These are phyloP conservation scores for Sorghum bicolor DNA, from an alignment of 176 grass and related monocot genomes.

Conservation along the genomic window Sorghum_bicolor_NCBIv3 NC_012879.2:1678501-1679000, in stretches of 20 bases:
- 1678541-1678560: background rate
- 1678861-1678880: no score
- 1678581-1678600: background rate
- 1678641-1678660: background rate
- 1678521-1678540: background rate
- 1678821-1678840: no score
- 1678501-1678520: background rate
- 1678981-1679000: background rate
- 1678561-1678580: background rate
- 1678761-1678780: conserved; percentile 16
- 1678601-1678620: background rate
- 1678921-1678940: no score
- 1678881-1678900: no score
- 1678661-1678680: background rate
- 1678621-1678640: background rate
- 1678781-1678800: background rate
- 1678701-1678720: conserved; percentile 75
- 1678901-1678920: no score
- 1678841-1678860: no score
- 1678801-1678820: background rate
- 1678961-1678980: conserved; percentile 18
- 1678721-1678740: conserved; percentile 59
- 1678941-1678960: conserved; percentile 10
- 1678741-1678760: conserved; percentile 42
- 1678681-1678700: background rate